Conservation (phyloP, 306 rosid species). For the Bauhinia variegata region DNA sequence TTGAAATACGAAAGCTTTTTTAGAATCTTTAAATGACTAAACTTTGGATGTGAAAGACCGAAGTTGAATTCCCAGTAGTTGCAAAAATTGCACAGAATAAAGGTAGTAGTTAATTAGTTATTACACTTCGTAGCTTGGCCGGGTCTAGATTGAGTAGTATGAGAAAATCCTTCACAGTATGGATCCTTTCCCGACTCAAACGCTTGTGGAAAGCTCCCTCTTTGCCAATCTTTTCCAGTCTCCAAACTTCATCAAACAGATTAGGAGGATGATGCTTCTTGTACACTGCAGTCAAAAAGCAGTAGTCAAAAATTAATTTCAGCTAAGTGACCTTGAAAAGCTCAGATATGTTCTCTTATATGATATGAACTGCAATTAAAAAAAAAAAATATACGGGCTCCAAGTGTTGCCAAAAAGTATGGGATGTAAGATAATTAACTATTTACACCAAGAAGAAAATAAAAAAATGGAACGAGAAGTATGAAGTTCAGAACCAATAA, state of each 20-base stretch:
- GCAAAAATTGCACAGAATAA: not conserved
- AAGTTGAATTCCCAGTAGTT: not conserved
- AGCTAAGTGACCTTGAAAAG: constrained; percentile 16
- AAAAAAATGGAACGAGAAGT: constrained; percentile 11
- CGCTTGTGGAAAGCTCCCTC: constrained; percentile 99
- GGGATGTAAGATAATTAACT: constrained; percentile 4
- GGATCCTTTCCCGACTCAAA: constrained; percentile 67
- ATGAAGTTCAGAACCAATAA: constrained; percentile 18
- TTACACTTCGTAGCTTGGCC: constrained; percentile 84
- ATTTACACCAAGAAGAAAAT: constrained; percentile 26
- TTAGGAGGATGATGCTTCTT: constrained; percentile 97
- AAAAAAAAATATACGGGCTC: too few relatives aligned
- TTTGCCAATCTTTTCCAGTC: constrained; percentile 94
- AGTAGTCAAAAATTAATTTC: constrained; percentile 28
- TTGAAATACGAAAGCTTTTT: not conserved
- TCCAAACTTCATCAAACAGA: constrained; percentile 93
- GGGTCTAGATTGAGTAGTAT: constrained; percentile 74
- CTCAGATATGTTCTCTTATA: constrained; percentile 22
- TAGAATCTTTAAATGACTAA: constrained; percentile 22
- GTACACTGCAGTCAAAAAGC: constrained; percentile 68
- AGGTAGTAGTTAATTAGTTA: constrained; percentile 28
- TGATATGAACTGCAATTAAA: too few relatives aligned
- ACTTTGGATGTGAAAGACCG: constrained; percentile 6
- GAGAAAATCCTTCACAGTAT: constrained; percentile 83
- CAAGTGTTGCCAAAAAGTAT: constrained; percentile 10